Evolutionary conservation across 1,139 yeast genomes (phyloP), one percentile per base, ranked within the genome.

Genomic region (Geotrichum europaeum): DNA sequence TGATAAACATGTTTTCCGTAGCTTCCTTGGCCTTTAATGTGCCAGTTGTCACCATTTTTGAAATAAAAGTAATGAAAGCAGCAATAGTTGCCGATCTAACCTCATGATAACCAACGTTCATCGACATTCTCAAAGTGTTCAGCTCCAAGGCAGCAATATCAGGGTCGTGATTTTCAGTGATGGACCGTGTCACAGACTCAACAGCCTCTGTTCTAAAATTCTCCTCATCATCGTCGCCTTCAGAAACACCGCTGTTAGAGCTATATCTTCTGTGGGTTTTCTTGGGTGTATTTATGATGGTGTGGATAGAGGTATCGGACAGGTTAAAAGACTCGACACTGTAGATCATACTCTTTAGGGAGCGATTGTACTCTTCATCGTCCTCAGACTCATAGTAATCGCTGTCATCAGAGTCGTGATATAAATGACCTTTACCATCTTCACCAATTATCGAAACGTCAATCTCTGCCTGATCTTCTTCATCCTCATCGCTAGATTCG

Each of bases 61-160:
- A 79, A 24, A 89, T 82, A 69, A 95, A 81, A 56, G 78, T 78
- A 55, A 90, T 70, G 68, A 94, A 78, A 0, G 97, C 95, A 55
- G 81, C 79, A 49, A 85, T 78, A 0, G 97, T 90, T 6, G 96
- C 96, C 49, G 78, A 75, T 71, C 98, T 83, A 15, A 94, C 97
- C 70, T 92, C 97, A 69, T 89, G 96, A 73, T 94, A 94, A 0
- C 95, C 82, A 15, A 91, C 98, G 72, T 94, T 91, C 94, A 92
- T 87, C 66, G 97, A 89, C 99, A 95, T 94, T 75, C 98, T 83
- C 70, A 95, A 80, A 0, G 99, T 94, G 72, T 92, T 92, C 69
- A 94, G 81, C 75, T 94, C 99, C 65, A 95, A 78, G 67, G 90
- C 78, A 0, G 99, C 97, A 13, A 96, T 92, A 70, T 94, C 98